Conservation (phyloP, 1,284 basidiomycete genomes). For the Wolfiporia cocos region DNA sequence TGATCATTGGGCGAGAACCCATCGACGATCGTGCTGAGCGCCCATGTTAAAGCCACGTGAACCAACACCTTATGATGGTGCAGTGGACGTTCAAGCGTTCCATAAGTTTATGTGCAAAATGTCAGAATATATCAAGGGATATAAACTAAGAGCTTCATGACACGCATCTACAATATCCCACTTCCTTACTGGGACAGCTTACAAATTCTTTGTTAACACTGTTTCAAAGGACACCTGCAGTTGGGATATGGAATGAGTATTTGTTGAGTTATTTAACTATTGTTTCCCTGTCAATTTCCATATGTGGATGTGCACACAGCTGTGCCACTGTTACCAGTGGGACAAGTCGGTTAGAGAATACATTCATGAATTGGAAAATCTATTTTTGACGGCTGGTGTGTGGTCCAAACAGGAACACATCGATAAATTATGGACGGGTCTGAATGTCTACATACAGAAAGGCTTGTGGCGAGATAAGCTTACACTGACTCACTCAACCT, state of each 20-base stretch:
- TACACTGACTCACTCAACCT: conserved; percentile 16
- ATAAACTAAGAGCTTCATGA: not conserved
- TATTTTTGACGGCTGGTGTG: conserved; percentile 27
- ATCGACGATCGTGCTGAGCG: not conserved
- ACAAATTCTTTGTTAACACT: conserved; percentile 32
- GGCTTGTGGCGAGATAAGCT: conserved; percentile 24
- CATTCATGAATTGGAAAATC: conserved; percentile 25
- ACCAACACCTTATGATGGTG: conserved; percentile 2
- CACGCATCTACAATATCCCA: conserved; percentile 3
- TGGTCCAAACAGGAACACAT: conserved; percentile 25
- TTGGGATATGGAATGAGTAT: conserved; percentile 23
- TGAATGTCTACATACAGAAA: conserved; percentile 21
- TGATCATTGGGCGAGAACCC: not conserved
- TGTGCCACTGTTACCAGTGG: conserved; percentile 13
- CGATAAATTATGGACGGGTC: conserved; percentile 28
- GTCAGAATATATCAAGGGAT: conserved; percentile 3
- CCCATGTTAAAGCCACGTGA: conserved; percentile 5
- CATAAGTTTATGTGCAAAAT: conserved; percentile 5
- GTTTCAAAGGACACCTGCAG: conserved; percentile 20
- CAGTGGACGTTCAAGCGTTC: conserved; percentile 2
- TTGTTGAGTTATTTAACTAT: conserved; percentile 33
- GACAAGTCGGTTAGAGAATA: conserved; percentile 18
- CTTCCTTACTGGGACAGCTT: conserved; percentile 29
- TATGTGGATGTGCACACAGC: conserved; percentile 9
- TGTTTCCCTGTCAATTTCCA: conserved; percentile 37